Evolutionary conservation across 2,329 filamentous ascomycete genomes (phyloP), one percentile per base, ranked within the genome.

Genomic region (Coniochaeta hoffmannii): DNA sequence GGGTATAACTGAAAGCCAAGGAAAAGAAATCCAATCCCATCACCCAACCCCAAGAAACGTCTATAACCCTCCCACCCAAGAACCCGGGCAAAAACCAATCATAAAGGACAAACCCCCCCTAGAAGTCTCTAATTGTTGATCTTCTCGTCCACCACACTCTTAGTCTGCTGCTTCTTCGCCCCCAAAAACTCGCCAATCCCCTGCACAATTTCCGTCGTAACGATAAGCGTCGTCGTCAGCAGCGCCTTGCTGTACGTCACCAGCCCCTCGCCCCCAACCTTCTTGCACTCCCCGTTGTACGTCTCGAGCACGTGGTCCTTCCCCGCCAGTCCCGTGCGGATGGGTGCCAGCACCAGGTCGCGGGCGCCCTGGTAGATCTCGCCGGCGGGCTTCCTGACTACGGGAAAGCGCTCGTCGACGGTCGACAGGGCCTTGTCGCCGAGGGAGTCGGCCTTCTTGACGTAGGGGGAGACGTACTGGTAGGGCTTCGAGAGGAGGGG

Each of bases 401-500:
- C 77, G 53, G 89, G 89, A 69, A 91, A 87, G 60, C 76, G 81
- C 69, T 82, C 73, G 62, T 93, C 89, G 63, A 93, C 76, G 66
- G 80, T 83, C 64, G 72, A 76, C 61, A 93, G 78, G n/a, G 86
- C 82, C 68, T 82, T 78, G 71, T 90, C 85, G 61, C 87, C 88
- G 53, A 96, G 73, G 57, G 82, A 74, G 69, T 97, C 94, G 66
- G 86, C 92, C 71, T 86, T 90, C 69, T 83, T 78, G 61, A 96
- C 81, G 73, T 97, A 97, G 1, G 93, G 92, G 53, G 86, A 85
- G 60, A 96, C 81, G 69, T 89, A 94, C 67, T 82, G 79, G 76
- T 90, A 93, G 34, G 92, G 91, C 64, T 82, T 88, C 64, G 84
- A 73, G 64, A 97, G 76, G 73, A 90, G 90, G 28, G 89, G 88